Percentiles rank a stretch among this genome's conserved stretches.
Conservation (phyloP, 306 rosid species). For the Inga oerstediana region DNA sequence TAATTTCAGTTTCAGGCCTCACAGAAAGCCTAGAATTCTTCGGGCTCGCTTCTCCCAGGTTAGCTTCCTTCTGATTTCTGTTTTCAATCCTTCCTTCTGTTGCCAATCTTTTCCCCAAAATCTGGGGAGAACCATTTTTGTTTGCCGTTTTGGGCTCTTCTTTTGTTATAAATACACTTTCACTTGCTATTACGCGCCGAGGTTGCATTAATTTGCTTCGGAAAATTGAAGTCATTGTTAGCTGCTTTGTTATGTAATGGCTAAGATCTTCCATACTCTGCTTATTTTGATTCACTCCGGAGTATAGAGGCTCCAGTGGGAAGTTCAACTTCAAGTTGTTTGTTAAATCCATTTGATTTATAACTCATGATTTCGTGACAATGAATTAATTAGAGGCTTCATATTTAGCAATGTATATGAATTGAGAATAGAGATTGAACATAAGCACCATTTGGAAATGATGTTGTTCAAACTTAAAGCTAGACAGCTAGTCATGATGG, state of each 20-base stretch:
- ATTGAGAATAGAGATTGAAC: neutral
- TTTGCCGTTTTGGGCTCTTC: neutral
- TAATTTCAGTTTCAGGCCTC: slow-evolving; percentile 12
- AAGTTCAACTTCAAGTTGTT: neutral
- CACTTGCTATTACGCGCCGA: too few species aligned
- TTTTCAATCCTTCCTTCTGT: neutral
- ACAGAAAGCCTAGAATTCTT: slow-evolving; percentile 25
- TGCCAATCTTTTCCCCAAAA: neutral
- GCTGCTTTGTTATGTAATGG: neutral
- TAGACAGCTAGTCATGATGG: neutral
- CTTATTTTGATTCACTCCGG: neutral
- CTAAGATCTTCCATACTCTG: neutral
- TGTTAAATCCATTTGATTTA: neutral
- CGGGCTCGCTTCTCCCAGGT: slow-evolving; percentile 38
- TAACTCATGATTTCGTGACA: neutral
- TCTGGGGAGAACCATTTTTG: neutral
- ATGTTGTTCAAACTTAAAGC: neutral
- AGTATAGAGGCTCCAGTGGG: neutral
- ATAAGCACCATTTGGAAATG: neutral
- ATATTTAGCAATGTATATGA: neutral
- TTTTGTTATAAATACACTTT: too few species aligned
- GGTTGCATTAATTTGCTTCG: neutral
- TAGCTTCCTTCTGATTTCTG: neutral
- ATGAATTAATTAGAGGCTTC: neutral
- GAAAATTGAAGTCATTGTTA: neutral